Base-by-base conservation (phyloP, 108 stramenopile species). In the Heterococcus sp. region DNA sequence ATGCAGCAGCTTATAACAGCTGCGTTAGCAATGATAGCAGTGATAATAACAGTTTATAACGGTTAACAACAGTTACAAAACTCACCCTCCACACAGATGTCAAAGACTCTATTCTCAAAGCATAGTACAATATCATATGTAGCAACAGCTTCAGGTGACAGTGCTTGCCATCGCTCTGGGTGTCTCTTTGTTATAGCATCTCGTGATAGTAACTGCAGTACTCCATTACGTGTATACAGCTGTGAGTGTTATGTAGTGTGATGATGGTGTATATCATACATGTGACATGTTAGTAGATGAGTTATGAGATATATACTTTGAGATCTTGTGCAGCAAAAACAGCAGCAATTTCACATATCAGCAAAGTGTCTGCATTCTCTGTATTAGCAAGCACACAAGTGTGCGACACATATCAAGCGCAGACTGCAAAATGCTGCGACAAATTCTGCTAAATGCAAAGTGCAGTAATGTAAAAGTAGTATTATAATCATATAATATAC, bases 61-160 rank as follows among this genome's bases (percentile, higher is more conserved):
- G 26, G 26, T 26, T 26, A 26, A 63, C 58, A 63, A 63, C 58
- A 63, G 58, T 26, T 63, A 63, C 58, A 63, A 8, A 26, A 27
- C 1, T 2, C n/a, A 81, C 79, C 79, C 72, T 81, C 69, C 72
- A 81, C 79, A 38, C 72, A 71, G 35, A 72, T 63, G 72, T 81
- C 79, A 72, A 81, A 81, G 3, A 81, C 69, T 28, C 79, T 40
- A 65, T 63, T 81, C 71, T 81, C 79, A 72, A 81, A 81, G 79
- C 79, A 81, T 38, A 81, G 65, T 38, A 81, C 79, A 33, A 72
- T 66, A 8, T 81, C 79, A 72, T 72, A 81, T 31, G 71, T 36
- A 34, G 69, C 71, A n/a, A 81, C 71, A 11, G 63, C 58, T 35
- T 32, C 65, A 34, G 71, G 33, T 28, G 46, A 38, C 31, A 73